phyloP scores from a whole-genome alignment of 192 early-diverging fungal species.

The Backusella liffmaniae region DNA sequence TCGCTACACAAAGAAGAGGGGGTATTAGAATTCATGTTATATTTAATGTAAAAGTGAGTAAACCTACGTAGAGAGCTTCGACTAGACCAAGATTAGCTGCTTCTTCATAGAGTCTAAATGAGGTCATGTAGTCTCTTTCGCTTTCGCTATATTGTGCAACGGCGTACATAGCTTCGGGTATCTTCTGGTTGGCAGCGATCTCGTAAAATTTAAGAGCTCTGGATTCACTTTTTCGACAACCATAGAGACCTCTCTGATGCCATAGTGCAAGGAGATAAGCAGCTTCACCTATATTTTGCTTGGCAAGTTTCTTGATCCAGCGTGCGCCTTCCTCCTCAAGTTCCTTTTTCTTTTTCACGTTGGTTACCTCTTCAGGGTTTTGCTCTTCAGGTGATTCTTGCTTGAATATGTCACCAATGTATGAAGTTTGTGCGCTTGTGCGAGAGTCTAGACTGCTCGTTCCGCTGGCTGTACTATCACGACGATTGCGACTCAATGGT shows the following conservation, averaged over 20 bases:
- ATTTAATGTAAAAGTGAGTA: constrained; percentile 1
- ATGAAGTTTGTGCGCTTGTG: constrained; percentile 3
- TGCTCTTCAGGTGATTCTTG: constrained; percentile 12
- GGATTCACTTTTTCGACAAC: constrained; percentile 34
- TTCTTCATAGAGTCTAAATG: constrained; percentile 44
- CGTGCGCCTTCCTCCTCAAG: constrained; percentile 60
- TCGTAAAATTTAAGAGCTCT: constrained; percentile 64
- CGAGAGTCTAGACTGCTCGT: constrained; percentile 4
- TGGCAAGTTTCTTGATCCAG: constrained; percentile 68
- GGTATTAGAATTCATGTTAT: neutral
- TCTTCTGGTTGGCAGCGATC: constrained; percentile 62
- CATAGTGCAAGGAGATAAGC: constrained; percentile 68
- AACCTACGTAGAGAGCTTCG: constrained; percentile 57
- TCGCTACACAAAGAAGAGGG: constrained; percentile 45
- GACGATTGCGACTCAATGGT: neutral
- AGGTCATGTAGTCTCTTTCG: constrained; percentile 57
- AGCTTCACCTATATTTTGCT: constrained; percentile 67
- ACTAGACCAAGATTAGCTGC: constrained; percentile 66
- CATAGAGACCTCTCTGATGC: constrained; percentile 60
- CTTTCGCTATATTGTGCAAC: constrained; percentile 57
- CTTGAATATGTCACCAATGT: neutral
- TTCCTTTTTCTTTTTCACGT: constrained; percentile 10
- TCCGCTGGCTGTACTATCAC: constrained; percentile 24
- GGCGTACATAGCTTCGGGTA: constrained; percentile 62
- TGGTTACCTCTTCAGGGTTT: neutral